Conservation (phyloP, 345 rosid species). For the Limnanthes douglasii region DNA sequence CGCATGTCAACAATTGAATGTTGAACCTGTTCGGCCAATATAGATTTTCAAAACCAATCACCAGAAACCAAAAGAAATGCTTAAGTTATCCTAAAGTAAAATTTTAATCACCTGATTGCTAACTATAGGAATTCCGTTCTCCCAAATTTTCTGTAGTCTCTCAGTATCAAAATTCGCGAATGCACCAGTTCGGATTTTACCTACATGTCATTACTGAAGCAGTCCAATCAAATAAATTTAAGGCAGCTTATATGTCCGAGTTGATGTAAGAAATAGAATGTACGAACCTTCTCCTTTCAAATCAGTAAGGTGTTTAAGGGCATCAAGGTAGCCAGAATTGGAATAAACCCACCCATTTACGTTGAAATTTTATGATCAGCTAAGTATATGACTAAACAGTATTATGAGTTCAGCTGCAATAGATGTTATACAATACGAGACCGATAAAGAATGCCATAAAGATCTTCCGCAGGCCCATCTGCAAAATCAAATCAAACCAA, state of each 20-base stretch:
- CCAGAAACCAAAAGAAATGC: no score
- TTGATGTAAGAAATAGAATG: conserved; percentile 2
- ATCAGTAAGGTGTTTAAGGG: conserved; percentile 74
- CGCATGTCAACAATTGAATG: conserved; percentile 95
- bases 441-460: conserved; percentile 83
- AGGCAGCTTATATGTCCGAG: conserved; percentile 6
- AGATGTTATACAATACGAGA: no score
- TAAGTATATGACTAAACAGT: no score
- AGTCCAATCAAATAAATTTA: conserved; percentile 10
- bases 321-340: conserved; percentile 79
- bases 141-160: conserved; percentile 66
- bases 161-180: conserved; percentile 90
- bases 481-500: no score
- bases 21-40: conserved; percentile 54
- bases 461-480: conserved; percentile 98
- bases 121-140: conserved; percentile 80
- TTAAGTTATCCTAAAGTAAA: not conserved
- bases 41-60: conserved; percentile 6
- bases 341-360: conserved; percentile 93
- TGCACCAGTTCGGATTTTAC: conserved; percentile 85
- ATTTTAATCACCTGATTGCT: conserved; percentile 69
- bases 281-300: conserved; percentile 73
- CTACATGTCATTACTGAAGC: conserved; percentile 22
- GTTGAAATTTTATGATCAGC: no score
- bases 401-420: no score